Evolutionary conservation across 768 basidiomycete species (phyloP).

Genomic region (Boletellus emodensis): DNA sequence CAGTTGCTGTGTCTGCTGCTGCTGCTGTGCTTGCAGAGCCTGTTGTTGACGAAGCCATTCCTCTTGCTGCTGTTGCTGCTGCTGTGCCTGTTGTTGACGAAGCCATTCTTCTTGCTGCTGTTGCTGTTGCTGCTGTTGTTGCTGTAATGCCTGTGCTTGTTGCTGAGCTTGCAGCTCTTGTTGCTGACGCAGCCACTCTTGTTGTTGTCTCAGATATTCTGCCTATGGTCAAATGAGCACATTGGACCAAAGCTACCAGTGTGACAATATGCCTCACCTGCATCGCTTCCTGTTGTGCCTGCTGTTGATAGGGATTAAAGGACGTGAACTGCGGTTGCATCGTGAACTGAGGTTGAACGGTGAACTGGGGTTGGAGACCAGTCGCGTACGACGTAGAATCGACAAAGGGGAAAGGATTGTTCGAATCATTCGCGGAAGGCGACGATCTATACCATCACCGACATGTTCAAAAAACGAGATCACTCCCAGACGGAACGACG

Average conservation of each 20-base stretch:
- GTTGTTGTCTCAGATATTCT: constrained; percentile 48
- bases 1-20: constrained; percentile 38
- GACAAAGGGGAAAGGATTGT: constrained; percentile 59
- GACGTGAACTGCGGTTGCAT: constrained; percentile 84
- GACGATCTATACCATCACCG: constrained; percentile 23
- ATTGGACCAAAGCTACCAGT: background rate
- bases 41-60: constrained; percentile 65
- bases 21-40: constrained; percentile 43
- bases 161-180: constrained; percentile 42
- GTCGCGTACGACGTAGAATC: constrained; percentile 58
- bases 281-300: constrained; percentile 84
- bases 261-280: constrained; percentile 38
- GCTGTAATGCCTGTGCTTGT: constrained; percentile 45
- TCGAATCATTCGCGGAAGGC: constrained; percentile 25
- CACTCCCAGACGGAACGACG: constrained; percentile 28
- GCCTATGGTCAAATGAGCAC: constrained; percentile 30
- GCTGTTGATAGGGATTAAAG: constrained; percentile 93
- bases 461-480: background rate
- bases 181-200: constrained; percentile 72
- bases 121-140: constrained; percentile 25
- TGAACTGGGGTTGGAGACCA: constrained; percentile 68
- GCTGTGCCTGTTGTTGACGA: constrained; percentile 53
- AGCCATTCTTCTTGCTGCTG: constrained; percentile 54
- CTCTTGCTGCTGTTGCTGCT: constrained; percentile 41
- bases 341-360: constrained; percentile 70